phyloP scores from a whole-genome alignment of 306 rosid species.

The Carpinus fangiana region DNA sequence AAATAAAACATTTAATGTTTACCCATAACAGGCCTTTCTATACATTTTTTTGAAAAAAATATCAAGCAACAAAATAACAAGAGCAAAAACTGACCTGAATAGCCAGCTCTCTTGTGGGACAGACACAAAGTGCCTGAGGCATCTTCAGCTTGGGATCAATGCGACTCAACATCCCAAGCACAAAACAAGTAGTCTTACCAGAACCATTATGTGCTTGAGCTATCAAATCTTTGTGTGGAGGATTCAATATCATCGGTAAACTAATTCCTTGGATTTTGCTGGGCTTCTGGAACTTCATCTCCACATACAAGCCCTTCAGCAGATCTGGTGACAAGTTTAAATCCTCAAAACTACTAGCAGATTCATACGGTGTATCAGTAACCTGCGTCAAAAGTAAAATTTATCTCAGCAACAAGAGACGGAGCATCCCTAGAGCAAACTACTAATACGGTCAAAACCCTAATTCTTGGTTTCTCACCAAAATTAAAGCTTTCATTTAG shows the following conservation, averaged over 20 bases:
- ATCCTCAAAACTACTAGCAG: constrained; percentile 76
- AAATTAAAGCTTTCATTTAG: too few relatives aligned
- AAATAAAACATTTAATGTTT: background rate
- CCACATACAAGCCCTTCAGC: constrained; percentile 76
- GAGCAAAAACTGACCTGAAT: constrained; percentile 54
- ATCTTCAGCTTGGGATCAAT: constrained; percentile 64
- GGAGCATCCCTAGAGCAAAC: background rate
- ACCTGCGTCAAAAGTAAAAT: constrained; percentile 47
- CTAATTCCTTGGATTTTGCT: constrained; percentile 86
- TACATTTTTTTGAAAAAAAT: background rate
- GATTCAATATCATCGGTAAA: constrained; percentile 83
- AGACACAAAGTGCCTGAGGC: constrained; percentile 90
- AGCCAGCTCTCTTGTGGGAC: constrained; percentile 91
- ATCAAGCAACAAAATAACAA: background rate
- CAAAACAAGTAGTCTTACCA: constrained; percentile 93
- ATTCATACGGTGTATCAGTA: constrained; percentile 77
- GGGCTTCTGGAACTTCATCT: constrained; percentile 85
- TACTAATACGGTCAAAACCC: too few relatives aligned
- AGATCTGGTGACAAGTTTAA: constrained; percentile 63
- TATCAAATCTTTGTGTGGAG: constrained; percentile 72
- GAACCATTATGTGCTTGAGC: constrained; percentile 98
- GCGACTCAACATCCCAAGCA: constrained; percentile 90
- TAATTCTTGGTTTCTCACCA: too few relatives aligned
- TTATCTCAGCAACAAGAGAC: background rate
- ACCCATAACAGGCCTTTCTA: background rate